Conservation (phyloP, 2,329 filamentous ascomycete species). For the Hymenoscyphus albidus region DNA sequence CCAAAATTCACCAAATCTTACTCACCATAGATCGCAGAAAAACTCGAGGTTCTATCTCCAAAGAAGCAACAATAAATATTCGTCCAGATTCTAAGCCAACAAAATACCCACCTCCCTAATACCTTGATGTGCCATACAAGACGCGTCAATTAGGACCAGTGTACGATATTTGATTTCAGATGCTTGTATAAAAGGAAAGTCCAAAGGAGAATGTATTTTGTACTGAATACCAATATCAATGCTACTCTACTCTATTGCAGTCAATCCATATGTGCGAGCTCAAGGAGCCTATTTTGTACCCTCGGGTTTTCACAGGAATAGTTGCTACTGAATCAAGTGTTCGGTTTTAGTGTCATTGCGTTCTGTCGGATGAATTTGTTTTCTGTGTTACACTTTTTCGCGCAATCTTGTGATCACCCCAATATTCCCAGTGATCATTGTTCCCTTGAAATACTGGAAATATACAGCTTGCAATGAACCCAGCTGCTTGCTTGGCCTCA, state of each 20-base stretch:
- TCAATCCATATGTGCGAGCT: background rate
- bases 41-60: constrained; percentile 45
- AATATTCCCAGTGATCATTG: too few species aligned
- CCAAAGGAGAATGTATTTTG: background rate
- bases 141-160: constrained; percentile 7
- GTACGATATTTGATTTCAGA: constrained; percentile 11
- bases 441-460: too few species aligned
- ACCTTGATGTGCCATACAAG: constrained; percentile 6
- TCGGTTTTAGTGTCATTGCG: too few species aligned
- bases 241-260: background rate
- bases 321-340: too few species aligned
- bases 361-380: too few species aligned
- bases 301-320: too few species aligned
- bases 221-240: background rate
- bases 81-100: background rate
- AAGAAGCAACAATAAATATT: constrained; percentile 16
- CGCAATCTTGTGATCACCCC: too few species aligned
- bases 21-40: constrained; percentile 36
- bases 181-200: constrained; percentile 2
- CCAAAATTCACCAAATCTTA: background rate
- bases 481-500: too few species aligned
- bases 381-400: too few species aligned
- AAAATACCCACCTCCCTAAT: background rate
- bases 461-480: too few species aligned
- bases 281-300: background rate